Evolutionary conservation across 2,329 filamentous ascomycete species (phyloP).

Genomic region (Sordariomycetes sp.): DNA sequence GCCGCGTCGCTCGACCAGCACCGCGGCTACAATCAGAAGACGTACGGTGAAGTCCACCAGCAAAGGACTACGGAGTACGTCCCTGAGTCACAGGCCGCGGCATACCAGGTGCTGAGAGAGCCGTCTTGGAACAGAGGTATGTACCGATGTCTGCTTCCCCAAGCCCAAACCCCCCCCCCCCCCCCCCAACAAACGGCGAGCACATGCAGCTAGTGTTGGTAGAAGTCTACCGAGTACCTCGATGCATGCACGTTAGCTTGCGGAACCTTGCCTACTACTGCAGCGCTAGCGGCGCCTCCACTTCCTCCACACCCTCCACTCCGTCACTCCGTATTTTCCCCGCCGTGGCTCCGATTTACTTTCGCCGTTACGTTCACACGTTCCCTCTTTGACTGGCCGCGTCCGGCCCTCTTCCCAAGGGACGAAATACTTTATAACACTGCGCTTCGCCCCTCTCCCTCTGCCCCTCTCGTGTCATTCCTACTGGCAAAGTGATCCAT

Average conservation of each 20-base stretch:
- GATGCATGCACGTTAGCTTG: background rate
- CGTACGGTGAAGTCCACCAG: constrained; percentile 43
- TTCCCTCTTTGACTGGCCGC: background rate
- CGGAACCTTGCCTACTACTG: background rate
- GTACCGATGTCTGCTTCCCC: constrained; percentile 9
- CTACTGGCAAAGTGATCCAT: background rate
- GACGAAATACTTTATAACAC: constrained; percentile 1
- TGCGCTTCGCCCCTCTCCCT: background rate
- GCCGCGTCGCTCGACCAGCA: constrained; percentile 46
- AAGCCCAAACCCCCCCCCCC: background rate
- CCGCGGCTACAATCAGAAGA: constrained; percentile 43
- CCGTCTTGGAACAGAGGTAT: constrained; percentile 55
- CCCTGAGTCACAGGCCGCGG: constrained; percentile 33
- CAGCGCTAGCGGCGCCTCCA: background rate
- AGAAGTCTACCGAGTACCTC: background rate
- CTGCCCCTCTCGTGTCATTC: background rate
- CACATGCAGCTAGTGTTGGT: background rate
- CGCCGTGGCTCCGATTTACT: background rate
- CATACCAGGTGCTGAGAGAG: constrained; percentile 48
- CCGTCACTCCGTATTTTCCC: background rate
- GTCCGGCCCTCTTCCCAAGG: background rate
- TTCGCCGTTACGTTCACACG: background rate
- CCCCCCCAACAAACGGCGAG: background rate
- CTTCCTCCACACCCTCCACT: background rate
- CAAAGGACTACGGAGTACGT: constrained; percentile 38